Percentiles rank a stretch among this genome's conserved stretches.
These are phyloP conservation scores for Suhomyces bolitotheri DNA, from an alignment of 1,139 yeast species.

Conservation along the genomic window DNA sequence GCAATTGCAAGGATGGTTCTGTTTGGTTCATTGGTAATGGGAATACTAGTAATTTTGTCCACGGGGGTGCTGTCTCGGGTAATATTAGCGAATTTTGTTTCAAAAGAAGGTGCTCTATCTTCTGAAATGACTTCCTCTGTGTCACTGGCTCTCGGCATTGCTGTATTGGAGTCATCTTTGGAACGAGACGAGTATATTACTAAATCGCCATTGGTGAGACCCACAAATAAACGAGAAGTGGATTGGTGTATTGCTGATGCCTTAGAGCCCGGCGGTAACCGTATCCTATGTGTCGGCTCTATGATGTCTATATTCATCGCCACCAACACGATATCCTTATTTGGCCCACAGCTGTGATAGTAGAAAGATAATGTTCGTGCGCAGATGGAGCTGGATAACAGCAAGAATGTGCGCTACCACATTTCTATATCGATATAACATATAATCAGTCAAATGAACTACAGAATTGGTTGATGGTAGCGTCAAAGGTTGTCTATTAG, in stretches of 20 bases:
- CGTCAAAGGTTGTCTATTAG: no score
- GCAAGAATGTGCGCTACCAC: no score
- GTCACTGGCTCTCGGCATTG: neutral
- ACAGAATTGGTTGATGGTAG: no score
- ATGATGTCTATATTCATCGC: slow-evolving; percentile 37
- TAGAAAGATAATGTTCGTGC: neutral
- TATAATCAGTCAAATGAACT: no score
- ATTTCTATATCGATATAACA: no score
- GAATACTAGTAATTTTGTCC: slow-evolving; percentile 20
- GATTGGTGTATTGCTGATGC: slow-evolving; percentile 28
- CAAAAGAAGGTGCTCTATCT: slow-evolving; percentile 12
- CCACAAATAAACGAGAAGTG: slow-evolving; percentile 31
- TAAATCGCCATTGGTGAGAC: slow-evolving; percentile 40
- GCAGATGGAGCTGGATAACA: neutral
- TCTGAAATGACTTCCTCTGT: neutral
- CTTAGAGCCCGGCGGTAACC: slow-evolving; percentile 23
- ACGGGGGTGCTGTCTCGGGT: slow-evolving; percentile 25
- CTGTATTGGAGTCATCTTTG: neutral
- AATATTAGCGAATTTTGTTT: slow-evolving; percentile 26
- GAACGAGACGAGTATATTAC: slow-evolving; percentile 20
- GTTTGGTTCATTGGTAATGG: slow-evolving; percentile 21
- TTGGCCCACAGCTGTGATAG: neutral
- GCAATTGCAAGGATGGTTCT: slow-evolving; percentile 31
- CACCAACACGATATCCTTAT: no score
- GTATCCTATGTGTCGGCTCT: slow-evolving; percentile 33